Conservation (phyloP, 495 filamentous ascomycete genomes). For the Penicillium waksmanii region DNA sequence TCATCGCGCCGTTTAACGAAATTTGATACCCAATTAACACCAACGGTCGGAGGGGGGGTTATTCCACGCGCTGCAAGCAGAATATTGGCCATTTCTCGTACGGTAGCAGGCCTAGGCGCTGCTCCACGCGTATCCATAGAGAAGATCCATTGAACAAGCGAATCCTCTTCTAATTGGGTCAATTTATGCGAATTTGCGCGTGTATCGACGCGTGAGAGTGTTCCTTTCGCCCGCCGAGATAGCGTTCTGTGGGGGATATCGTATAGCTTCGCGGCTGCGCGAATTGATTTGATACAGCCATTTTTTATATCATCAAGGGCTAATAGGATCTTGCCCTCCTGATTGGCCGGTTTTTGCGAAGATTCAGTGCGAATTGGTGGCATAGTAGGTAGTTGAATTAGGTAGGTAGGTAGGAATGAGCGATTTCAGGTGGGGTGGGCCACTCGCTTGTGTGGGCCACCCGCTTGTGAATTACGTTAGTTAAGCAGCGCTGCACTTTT, state of each 20-base stretch:
- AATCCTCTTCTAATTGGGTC: neutral
- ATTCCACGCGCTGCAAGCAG: neutral
- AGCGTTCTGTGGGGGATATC: neutral
- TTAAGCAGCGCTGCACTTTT: too few species aligned
- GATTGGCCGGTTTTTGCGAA: slow-evolving; percentile 1
- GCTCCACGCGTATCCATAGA: slow-evolving; percentile 5
- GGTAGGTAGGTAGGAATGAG: neutral
- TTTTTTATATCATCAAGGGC: neutral
- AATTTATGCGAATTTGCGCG: neutral
- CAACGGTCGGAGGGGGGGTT: neutral
- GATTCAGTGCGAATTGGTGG: slow-evolving; percentile 4
- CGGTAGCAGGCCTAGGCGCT: neutral
- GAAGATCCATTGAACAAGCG: neutral
- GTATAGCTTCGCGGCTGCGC: slow-evolving; percentile 4
- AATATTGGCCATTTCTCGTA: slow-evolving; percentile 2
- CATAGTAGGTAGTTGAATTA: slow-evolving; percentile 2
- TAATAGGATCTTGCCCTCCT: slow-evolving; percentile 7
- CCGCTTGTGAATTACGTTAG: neutral
- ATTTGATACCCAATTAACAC: neutral
- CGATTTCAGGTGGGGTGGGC: neutral
- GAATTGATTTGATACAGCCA: slow-evolving; percentile 3
- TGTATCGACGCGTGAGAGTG: neutral
- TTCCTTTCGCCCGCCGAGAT: neutral
- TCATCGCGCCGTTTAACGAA: neutral
- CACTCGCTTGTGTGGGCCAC: too few species aligned